Conservation (phyloP, 805 yeast genomes). For the Vanderwaltozyma tropicalis region DNA sequence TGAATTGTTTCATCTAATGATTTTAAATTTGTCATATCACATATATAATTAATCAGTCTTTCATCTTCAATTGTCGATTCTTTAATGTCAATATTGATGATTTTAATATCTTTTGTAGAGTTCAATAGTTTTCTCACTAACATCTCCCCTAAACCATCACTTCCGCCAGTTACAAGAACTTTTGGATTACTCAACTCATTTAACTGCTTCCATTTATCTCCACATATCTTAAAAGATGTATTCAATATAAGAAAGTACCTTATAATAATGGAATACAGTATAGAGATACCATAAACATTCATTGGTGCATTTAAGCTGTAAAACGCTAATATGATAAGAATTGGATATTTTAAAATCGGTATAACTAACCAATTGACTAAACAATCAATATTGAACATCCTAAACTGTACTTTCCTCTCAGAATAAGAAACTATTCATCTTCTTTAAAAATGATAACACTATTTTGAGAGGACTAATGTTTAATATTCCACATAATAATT, state of each 20-base stretch:
- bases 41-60: slow-evolving; percentile 38
- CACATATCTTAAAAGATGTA: slow-evolving; percentile 4
- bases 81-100: slow-evolving; percentile 20
- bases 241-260: slow-evolving; percentile 4
- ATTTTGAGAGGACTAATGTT: no score
- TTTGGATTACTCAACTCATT: slow-evolving; percentile 3
- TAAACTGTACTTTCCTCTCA: no score
- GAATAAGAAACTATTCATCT: no score
- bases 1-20: slow-evolving; percentile 34
- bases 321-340: slow-evolving; percentile 6
- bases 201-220: slow-evolving; percentile 6
- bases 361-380: slow-evolving; percentile 8
- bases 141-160: slow-evolving; percentile 29
- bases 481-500: no score
- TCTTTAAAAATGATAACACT: no score
- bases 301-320: slow-evolving; percentile 3
- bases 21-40: slow-evolving; percentile 53
- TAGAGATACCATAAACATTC: neutral
- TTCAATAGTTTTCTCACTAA: slow-evolving; percentile 14
- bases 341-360: slow-evolving; percentile 16
- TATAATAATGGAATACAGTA: slow-evolving; percentile 8
- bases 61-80: slow-evolving; percentile 4
- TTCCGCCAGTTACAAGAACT: slow-evolving; percentile 30
- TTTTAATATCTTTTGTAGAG: slow-evolving; percentile 14
- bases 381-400: slow-evolving; percentile 10